Conservation (phyloP, 129 eudicot species). For the Arctium lappa region DNA sequence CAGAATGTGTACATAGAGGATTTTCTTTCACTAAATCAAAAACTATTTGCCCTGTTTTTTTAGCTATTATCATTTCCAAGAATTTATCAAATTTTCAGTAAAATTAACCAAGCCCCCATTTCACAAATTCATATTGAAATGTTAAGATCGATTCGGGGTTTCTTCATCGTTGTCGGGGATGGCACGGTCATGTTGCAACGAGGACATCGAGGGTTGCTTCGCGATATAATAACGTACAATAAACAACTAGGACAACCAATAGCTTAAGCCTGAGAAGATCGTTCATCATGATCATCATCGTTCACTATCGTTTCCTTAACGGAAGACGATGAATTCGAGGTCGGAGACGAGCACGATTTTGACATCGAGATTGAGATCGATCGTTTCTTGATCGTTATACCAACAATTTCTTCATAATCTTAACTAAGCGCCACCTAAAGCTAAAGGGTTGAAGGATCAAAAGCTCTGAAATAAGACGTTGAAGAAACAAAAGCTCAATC, state of each 20-base stretch:
- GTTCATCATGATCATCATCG: constrained; percentile 37
- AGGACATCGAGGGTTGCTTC: constrained; percentile 75
- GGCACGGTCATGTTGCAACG: constrained; percentile 64
- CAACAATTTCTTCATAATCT: no score
- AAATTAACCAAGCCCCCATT: not conserved
- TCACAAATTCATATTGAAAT: constrained; percentile 45
- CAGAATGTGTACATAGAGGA: no score
- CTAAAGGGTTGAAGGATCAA: no score
- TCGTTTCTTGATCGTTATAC: constrained; percentile 52
- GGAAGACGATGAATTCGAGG: constrained; percentile 46
- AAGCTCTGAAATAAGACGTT: no score
- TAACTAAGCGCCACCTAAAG: no score
- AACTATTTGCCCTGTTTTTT: constrained; percentile 27
- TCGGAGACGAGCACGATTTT: constrained; percentile 53
- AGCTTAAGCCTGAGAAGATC: constrained; percentile 45
- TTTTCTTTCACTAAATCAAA: constrained; percentile 19
- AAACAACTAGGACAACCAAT: constrained; percentile 86
- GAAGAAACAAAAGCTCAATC: no score
- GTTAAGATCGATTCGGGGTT: constrained; percentile 85
- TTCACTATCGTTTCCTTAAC: constrained; percentile 35
- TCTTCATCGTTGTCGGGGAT: constrained; percentile 50
- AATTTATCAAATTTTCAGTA: constrained; percentile 12
- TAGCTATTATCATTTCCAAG: constrained; percentile 35
- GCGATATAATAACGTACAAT: constrained; percentile 77
- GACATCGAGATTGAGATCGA: constrained; percentile 57